A percentile compares a stretch with the other conserved stretches of the same genome.
Evolutionary conservation across 2,329 filamentous ascomycete species (phyloP).

Genomic region (Endoconidiophora polonica): DNA sequence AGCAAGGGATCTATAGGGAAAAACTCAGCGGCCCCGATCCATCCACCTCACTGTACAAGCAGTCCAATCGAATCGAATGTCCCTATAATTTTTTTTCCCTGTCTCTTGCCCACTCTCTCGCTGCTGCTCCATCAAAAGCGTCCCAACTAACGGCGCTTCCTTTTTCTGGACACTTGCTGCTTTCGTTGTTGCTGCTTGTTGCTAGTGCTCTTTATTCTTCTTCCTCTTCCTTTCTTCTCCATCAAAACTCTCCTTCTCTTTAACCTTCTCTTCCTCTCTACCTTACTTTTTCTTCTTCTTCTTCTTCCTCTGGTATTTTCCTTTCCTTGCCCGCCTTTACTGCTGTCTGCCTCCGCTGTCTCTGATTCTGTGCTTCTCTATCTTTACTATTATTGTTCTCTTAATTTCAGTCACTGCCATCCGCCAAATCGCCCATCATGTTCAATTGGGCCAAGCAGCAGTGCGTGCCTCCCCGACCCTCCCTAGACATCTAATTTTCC

Average conservation of each 20-base stretch:
- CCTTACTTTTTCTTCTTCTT: conserved; percentile 6
- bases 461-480: conserved; percentile 33
- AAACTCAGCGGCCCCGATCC: no score
- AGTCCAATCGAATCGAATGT: not conserved
- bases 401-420: conserved; percentile 1
- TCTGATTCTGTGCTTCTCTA: conserved; percentile 2
- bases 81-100: not conserved
- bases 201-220: not conserved
- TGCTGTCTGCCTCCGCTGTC: not conserved
- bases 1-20: no score
- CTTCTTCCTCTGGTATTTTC: not conserved
- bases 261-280: not conserved
- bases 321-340: not conserved
- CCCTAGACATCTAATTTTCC: conserved; percentile 6
- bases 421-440: conserved; percentile 33
- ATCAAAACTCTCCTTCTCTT: conserved; percentile 2
- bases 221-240: conserved; percentile 7
- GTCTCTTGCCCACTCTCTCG: not conserved
- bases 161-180: not conserved
- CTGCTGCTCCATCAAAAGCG: not conserved
- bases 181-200: not conserved
- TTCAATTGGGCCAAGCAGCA: conserved; percentile 92
- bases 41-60: no score
- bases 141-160: not conserved
- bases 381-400: conserved; percentile 1